Conservation (phyloP, 140 eudicot genomes). For the Flaveria floridana region DNA sequence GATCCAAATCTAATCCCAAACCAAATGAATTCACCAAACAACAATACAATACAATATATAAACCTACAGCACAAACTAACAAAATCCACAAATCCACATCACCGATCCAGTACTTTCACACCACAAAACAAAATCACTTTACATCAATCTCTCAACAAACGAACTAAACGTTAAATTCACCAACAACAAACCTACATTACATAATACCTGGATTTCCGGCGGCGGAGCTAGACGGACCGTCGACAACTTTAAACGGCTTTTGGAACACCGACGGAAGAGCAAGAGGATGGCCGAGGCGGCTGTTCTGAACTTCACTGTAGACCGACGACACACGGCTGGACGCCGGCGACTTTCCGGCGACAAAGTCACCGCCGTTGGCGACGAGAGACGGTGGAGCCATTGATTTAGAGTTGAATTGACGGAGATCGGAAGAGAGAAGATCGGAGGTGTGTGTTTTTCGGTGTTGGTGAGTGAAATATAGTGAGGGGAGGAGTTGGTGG, state of each 20-base stretch:
- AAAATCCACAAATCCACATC: constrained; percentile 17
- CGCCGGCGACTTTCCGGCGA: constrained; percentile 38
- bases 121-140: no score
- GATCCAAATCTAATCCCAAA: constrained; percentile 15
- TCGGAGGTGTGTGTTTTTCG: constrained; percentile 23
- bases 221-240: constrained; percentile 61
- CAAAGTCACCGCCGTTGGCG: constrained; percentile 41
- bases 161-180: neutral
- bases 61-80: neutral
- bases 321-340: constrained; percentile 63
- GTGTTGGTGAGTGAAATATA: constrained; percentile 19
- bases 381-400: constrained; percentile 53
- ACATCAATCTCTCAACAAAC: no score
- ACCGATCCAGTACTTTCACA: neutral
- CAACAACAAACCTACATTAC: constrained; percentile 13
- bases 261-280: constrained; percentile 61
- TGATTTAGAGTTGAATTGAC: constrained; percentile 1
- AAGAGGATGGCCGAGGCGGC: constrained; percentile 82
- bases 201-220: constrained; percentile 58
- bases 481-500: constrained; percentile 34
- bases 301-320: constrained; percentile 85
- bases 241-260: constrained; percentile 51
- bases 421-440: constrained; percentile 30
- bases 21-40: neutral
- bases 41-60: constrained; percentile 3